Conservation (phyloP, 176 grass and related monocot species). For the Aegilops tauschii region DNA sequence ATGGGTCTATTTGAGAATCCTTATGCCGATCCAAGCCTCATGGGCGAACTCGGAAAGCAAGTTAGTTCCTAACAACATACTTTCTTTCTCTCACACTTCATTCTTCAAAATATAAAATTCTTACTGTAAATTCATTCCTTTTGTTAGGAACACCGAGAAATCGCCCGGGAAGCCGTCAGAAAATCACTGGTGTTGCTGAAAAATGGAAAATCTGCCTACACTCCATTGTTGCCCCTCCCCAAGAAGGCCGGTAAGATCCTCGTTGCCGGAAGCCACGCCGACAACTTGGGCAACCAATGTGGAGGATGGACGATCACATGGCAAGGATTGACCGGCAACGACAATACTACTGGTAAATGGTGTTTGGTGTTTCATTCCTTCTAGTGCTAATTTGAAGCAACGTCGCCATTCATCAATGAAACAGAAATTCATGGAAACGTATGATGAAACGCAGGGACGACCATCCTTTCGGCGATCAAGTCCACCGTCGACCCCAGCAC, state of each 20-base stretch:
- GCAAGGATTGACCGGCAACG: slow-evolving; percentile 66
- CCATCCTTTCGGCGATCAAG: slow-evolving; percentile 62
- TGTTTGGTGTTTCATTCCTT: not conserved
- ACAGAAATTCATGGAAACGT: not conserved
- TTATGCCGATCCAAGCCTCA: slow-evolving; percentile 51
- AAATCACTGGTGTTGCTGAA: slow-evolving; percentile 75
- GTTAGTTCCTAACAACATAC: not conserved
- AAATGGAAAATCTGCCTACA: slow-evolving; percentile 44
- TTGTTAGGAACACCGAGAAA: slow-evolving; percentile 64
- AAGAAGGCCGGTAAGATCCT: slow-evolving; percentile 73
- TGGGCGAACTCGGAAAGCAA: slow-evolving; percentile 44
- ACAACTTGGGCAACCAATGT: slow-evolving; percentile 67
- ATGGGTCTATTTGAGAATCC: slow-evolving; percentile 76
- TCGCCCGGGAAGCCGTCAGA: slow-evolving; percentile 65
- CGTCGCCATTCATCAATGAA: not conserved
- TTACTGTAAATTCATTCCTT: slow-evolving; percentile 15
- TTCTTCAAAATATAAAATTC: not conserved
- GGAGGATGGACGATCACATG: slow-evolving; percentile 79
- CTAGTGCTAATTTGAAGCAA: not conserved
- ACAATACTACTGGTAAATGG: slow-evolving; percentile 21
- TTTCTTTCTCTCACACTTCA: not conserved
- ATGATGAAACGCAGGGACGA: slow-evolving; percentile 47
- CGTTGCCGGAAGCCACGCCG: slow-evolving; percentile 56
- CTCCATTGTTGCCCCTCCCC: slow-evolving; percentile 49
- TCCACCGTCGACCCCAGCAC: slow-evolving; percentile 61